Conservation (phyloP, 768 basidiomycete genomes). For the Termitomyces sp. region DNA sequence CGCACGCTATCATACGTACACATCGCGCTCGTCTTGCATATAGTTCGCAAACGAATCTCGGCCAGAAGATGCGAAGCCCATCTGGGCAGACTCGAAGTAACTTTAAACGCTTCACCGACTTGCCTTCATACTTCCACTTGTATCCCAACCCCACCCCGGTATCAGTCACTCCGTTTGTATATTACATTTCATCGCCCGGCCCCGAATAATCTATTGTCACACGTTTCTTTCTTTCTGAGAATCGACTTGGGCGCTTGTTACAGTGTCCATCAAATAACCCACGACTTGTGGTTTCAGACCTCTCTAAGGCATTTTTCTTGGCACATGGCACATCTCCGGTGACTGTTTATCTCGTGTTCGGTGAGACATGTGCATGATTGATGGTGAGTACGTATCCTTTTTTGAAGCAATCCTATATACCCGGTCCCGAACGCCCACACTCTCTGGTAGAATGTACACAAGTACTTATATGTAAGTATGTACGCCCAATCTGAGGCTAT, state of each 20-base stretch:
- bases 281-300: not conserved
- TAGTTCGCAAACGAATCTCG: slow-evolving; percentile 26
- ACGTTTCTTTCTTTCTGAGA: not conserved
- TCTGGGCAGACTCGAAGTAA: slow-evolving; percentile 37
- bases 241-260: not conserved
- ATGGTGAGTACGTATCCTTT: not conserved
- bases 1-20: slow-evolving; percentile 2
- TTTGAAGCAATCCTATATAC: not conserved
- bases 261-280: not conserved
- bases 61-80: slow-evolving; percentile 37
- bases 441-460: not conserved
- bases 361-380: not conserved
- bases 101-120: slow-evolving; percentile 4
- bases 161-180: not conserved
- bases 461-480: too few species aligned
- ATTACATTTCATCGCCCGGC: not conserved
- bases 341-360: not conserved
- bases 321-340: not conserved
- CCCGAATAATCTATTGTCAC: slow-evolving; percentile 1
- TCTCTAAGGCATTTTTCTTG: not conserved
- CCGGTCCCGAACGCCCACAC: not conserved
- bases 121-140: slow-evolving; percentile 5
- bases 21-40: not conserved
- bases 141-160: not conserved
- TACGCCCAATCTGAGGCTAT: not conserved